These are phyloP conservation scores for Clitopilus hobsonii DNA, from an alignment of 768 basidiomycete genomes.

Conservation along the genomic window DNA sequence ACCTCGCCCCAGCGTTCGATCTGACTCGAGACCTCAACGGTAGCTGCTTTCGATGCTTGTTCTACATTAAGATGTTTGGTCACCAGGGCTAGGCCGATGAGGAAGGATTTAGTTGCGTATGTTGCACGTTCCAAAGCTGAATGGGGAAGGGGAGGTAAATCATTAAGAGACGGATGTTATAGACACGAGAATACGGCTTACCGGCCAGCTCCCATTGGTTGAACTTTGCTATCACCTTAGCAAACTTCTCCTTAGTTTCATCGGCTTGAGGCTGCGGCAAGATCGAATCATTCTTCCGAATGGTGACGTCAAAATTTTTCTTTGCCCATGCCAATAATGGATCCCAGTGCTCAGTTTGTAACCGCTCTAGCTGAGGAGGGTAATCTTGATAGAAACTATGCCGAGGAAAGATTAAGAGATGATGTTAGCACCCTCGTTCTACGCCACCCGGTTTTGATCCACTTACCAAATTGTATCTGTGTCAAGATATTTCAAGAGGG, in stretches of 20 bases:
- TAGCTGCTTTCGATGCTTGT: conserved; percentile 77
- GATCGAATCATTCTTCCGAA: conserved; percentile 69
- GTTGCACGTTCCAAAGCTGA: conserved; percentile 89
- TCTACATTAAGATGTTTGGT: conserved; percentile 74
- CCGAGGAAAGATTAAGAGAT: not conserved
- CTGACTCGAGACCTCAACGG: conserved; percentile 93
- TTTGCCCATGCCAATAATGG: conserved; percentile 81
- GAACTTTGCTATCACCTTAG: conserved; percentile 51
- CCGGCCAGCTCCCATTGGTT: conserved; percentile 90
- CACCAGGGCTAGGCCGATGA: conserved; percentile 83
- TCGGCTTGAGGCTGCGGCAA: conserved; percentile 65
- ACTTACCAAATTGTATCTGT: conserved; percentile 90
- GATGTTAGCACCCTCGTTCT: conserved; percentile 2
- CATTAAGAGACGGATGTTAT: not conserved
- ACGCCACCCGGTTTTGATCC: not conserved
- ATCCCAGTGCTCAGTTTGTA: conserved; percentile 85
- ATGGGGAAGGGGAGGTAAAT: conserved; percentile 1
- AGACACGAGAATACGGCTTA: conserved; percentile 31
- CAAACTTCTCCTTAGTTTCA: conserved; percentile 60
- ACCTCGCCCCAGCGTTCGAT: conserved; percentile 99
- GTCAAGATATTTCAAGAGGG: conserved; percentile 81
- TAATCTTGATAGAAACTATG: conserved; percentile 78
- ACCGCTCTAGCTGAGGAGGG: conserved; percentile 66
- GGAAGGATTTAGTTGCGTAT: conserved; percentile 85
- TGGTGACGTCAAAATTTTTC: conserved; percentile 58